phyloP scores from a whole-genome alignment of 2,329 filamentous ascomycete genomes.

The Pseudocercospora pini-densiflorae region DNA sequence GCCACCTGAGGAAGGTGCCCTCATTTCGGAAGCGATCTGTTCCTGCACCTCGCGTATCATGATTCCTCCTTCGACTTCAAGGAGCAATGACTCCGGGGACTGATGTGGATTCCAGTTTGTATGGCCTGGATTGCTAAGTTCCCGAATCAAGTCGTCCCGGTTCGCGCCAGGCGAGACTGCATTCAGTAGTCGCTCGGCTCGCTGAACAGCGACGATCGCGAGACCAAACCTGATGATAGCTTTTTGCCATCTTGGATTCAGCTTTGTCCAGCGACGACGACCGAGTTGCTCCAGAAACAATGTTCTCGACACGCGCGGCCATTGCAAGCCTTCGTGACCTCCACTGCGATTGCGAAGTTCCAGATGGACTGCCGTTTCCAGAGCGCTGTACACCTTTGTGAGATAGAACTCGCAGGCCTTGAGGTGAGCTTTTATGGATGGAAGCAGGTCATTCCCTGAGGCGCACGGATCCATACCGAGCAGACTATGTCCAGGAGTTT shows the following conservation, averaged over 20 bases:
- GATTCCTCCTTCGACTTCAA: slow-evolving; percentile 69
- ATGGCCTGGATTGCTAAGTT: slow-evolving; percentile 57
- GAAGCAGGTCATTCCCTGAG: not conserved
- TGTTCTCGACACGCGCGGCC: slow-evolving; percentile 6
- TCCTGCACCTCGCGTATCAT: slow-evolving; percentile 66
- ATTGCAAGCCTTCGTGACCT: not conserved
- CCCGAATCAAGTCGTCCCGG: slow-evolving; percentile 43
- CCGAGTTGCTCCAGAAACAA: slow-evolving; percentile 14
- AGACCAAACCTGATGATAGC: slow-evolving; percentile 51
- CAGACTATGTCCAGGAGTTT: not conserved
- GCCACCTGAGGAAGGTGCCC: slow-evolving; percentile 52
- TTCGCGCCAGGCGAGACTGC: not conserved
- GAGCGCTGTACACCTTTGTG: not conserved
- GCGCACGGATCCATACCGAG: not conserved
- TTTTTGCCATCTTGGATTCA: slow-evolving; percentile 8
- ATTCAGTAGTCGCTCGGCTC: slow-evolving; percentile 48
- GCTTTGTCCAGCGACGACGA: slow-evolving; percentile 11
- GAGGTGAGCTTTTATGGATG: not conserved
- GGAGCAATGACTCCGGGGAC: slow-evolving; percentile 65
- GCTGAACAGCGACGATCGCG: slow-evolving; percentile 52
- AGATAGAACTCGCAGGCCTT: slow-evolving; percentile 1
- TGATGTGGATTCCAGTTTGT: slow-evolving; percentile 60
- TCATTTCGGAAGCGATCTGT: slow-evolving; percentile 65
- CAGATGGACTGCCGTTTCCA: not conserved
- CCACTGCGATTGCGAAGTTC: not conserved